phyloP scores from a whole-genome alignment of 2,329 filamentous ascomycete genomes.

The Neospermospora avenae region DNA sequence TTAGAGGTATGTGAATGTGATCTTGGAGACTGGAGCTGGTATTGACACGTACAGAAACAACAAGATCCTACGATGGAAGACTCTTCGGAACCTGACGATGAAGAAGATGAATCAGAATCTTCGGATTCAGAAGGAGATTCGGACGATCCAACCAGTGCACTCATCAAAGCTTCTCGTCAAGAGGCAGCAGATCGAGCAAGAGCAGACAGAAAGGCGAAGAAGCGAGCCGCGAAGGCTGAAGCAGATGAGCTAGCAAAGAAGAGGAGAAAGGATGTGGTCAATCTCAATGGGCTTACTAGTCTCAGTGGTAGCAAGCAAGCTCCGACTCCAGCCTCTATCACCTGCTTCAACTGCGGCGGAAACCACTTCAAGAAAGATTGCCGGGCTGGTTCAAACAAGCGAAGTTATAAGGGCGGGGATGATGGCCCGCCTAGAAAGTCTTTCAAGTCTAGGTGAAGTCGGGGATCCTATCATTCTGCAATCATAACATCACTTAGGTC shows the following conservation, averaged over 20 bases:
- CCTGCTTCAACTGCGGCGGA: constrained; percentile 60
- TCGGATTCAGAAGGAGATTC: constrained; percentile 33
- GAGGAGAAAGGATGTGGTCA: constrained; percentile 63
- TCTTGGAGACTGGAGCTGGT: not conserved
- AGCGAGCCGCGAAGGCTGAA: constrained; percentile 46
- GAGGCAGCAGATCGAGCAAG: constrained; percentile 42
- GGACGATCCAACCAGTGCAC: constrained; percentile 42
- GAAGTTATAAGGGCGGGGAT: constrained; percentile 23
- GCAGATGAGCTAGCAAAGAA: constrained; percentile 53
- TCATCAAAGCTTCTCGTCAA: constrained; percentile 44
- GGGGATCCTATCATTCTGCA: not conserved
- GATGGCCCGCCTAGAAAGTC: constrained; percentile 24
- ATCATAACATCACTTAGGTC: not conserved
- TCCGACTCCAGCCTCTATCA: constrained; percentile 5
- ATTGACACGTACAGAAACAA: constrained; percentile 36
- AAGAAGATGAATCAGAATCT: constrained; percentile 32
- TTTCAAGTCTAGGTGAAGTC: constrained; percentile 10
- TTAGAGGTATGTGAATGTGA: constrained; percentile 33
- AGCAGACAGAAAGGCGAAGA: constrained; percentile 44
- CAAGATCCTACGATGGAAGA: constrained; percentile 36
- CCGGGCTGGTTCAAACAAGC: constrained; percentile 38
- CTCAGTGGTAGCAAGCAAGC: constrained; percentile 49
- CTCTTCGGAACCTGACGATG: constrained; percentile 37
- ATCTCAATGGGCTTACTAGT: constrained; percentile 59
- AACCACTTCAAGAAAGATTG: constrained; percentile 57